Evolutionary conservation across 352 stramenopile genomes (phyloP).

Genomic region (Phytophthora brassicae): DNA sequence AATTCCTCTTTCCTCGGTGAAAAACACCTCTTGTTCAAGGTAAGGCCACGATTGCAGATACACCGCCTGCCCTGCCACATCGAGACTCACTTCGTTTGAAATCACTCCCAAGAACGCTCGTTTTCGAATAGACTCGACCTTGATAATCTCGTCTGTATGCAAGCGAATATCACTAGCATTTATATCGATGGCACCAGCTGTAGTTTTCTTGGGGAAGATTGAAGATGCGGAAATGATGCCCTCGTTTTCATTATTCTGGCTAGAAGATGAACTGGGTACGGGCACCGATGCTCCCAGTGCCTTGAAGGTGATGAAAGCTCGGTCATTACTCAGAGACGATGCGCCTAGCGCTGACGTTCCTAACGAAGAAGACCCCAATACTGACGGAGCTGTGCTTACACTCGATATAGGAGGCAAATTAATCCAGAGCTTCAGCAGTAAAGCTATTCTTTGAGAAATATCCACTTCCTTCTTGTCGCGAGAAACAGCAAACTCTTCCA

Average conservation of each 20-base stretch:
- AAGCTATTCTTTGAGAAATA: constrained; percentile 53
- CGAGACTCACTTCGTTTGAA: constrained; percentile 33
- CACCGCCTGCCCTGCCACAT: constrained; percentile 54
- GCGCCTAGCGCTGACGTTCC: too few relatives aligned
- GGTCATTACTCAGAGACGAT: constrained; percentile 3
- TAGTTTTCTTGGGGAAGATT: constrained; percentile 45
- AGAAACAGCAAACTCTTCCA: constrained; percentile 59
- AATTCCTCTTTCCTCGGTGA: constrained; percentile 48
- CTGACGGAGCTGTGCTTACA: constrained; percentile 19
- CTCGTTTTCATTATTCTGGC: constrained; percentile 4
- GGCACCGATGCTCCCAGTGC: constrained; percentile 19
- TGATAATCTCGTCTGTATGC: constrained; percentile 44
- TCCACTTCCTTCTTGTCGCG: constrained; percentile 51
- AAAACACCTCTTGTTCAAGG: constrained; percentile 56
- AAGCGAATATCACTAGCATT: constrained; percentile 35
- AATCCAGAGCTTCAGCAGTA: constrained; percentile 64
- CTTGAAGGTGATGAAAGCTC: constrained; percentile 33
- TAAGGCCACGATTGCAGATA: constrained; percentile 85
- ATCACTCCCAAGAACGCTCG: constrained; percentile 57
- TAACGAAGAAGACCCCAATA: constrained; percentile 6
- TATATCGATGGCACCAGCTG: constrained; percentile 15
- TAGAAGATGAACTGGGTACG: constrained; percentile 12
- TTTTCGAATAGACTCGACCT: constrained; percentile 70
- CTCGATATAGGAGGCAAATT: constrained; percentile 30
- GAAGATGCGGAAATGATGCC: constrained; percentile 28